Percentiles rank a stretch among this genome's conserved stretches.
Conservation (phyloP, 164 flowering plant species). For the Euptelea pleiosperma region DNA sequence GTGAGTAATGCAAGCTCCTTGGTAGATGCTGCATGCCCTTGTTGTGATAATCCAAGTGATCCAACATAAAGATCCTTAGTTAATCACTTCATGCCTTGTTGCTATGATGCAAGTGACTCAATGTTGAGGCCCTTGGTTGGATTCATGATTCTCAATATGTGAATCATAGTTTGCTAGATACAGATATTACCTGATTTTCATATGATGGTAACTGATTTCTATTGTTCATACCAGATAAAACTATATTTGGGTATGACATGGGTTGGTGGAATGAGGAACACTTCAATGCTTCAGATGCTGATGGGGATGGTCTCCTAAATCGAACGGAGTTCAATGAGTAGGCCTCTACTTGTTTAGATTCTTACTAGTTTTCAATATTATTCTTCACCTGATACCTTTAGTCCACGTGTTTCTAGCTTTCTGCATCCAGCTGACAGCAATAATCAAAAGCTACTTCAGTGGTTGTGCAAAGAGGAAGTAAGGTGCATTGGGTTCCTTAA, state of each 20-base stretch:
- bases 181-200: not conserved
- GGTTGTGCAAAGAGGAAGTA: constrained; percentile 95
- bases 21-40: not conserved
- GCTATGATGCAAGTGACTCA: not conserved
- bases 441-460: constrained; percentile 66
- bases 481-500: constrained; percentile 36
- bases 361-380: not conserved
- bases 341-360: constrained; percentile 21
- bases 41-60: not conserved
- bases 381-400: constrained; percentile 9
- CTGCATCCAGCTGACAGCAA: constrained; percentile 90
- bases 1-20: not conserved
- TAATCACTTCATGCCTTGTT: too few relatives aligned
- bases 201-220: constrained; percentile 5
- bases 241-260: constrained; percentile 67
- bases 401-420: constrained; percentile 46
- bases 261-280: constrained; percentile 99
- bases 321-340: constrained; percentile 91
- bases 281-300: constrained; percentile 89
- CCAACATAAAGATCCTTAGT: not conserved
- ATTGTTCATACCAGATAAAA: constrained; percentile 45
- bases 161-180: not conserved
- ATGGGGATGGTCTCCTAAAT: constrained; percentile 87
- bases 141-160: not conserved
- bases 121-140: not conserved